These are phyloP conservation scores for Collybia sp. DNA, from an alignment of 768 basidiomycete genomes.

Conservation along the genomic window DNA sequence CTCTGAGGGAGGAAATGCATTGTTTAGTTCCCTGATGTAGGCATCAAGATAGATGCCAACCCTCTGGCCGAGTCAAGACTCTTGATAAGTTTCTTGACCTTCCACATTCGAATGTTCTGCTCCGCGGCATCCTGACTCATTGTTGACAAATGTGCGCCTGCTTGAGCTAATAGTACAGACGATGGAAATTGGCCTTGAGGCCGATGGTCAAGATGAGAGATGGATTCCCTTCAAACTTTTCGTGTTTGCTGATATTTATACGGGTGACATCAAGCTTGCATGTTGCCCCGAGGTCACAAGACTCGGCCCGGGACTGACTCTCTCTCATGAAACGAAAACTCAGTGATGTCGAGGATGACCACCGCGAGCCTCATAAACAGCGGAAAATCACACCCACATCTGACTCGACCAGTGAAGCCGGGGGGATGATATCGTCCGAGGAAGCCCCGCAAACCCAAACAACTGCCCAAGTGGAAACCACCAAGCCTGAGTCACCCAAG, in stretches of 20 bases:
- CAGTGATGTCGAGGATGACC: too few species aligned
- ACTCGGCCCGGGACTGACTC: too few species aligned
- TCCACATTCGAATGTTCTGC: conserved; percentile 97
- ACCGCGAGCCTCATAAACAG: too few species aligned
- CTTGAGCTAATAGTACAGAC: conserved; percentile 23
- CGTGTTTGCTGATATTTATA: conserved; percentile 17
- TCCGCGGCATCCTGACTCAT: conserved; percentile 87
- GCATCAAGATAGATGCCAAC: conserved; percentile 29
- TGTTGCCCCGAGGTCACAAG: too few species aligned
- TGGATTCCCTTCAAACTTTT: conserved; percentile 16
- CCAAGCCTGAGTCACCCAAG: too few species aligned
- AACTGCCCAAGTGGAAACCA: too few species aligned
- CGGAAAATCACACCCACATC: too few species aligned
- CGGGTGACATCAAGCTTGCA: conserved; percentile 9
- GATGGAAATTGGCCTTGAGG: conserved; percentile 13
- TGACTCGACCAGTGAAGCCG: too few species aligned
- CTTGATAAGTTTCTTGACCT: conserved; percentile 99
- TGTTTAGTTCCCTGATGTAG: conserved; percentile 6
- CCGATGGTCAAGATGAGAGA: conserved; percentile 14
- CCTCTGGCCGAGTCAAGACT: conserved; percentile 93
- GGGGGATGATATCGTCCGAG: too few species aligned
- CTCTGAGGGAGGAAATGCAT: conserved; percentile 38
- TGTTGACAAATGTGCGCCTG: conserved; percentile 35
- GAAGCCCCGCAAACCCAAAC: too few species aligned
- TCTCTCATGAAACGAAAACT: too few species aligned